These are phyloP conservation scores for Murraya koenigii DNA, from an alignment of 345 rosid genomes.

Conservation along the genomic window DNA sequence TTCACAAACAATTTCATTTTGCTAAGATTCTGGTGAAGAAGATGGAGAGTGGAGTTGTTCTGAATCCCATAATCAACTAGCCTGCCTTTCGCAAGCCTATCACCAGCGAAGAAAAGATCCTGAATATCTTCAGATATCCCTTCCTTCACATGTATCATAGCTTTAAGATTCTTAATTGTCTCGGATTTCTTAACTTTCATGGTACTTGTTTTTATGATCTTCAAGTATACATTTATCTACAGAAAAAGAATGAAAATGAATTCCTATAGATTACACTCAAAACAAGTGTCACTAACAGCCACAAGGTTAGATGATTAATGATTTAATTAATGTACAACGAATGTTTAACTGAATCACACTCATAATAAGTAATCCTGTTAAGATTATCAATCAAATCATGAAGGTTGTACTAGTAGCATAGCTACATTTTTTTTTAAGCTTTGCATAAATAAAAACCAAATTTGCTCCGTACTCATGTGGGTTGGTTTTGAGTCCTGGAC, in stretches of 20 bases:
- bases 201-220: slow-evolving; percentile 29
- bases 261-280: neutral
- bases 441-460: too few species aligned
- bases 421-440: too few species aligned
- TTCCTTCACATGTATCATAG: slow-evolving; percentile 23
- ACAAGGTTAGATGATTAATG: neutral
- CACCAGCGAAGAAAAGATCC: slow-evolving; percentile 27
- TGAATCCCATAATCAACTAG: slow-evolving; percentile 29
- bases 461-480: too few species aligned
- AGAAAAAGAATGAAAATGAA: neutral
- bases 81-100: slow-evolving; percentile 20
- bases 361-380: neutral
- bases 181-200: slow-evolving; percentile 14
- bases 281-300: neutral
- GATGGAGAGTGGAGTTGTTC: slow-evolving; percentile 23
- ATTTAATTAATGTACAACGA: too few species aligned
- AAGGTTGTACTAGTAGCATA: neutral
- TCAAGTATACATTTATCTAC: slow-evolving; percentile 32
- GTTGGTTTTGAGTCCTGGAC: too few species aligned
- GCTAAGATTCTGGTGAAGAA: slow-evolving; percentile 1
- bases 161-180: slow-evolving; percentile 28
- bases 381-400: neutral
- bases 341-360: neutral
- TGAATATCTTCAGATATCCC: slow-evolving; percentile 19
- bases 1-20: slow-evolving; percentile 16